Evolutionary conservation across 2,329 filamentous ascomycete genomes (phyloP).

Genomic region (Ploettnerulaceae sp.): DNA sequence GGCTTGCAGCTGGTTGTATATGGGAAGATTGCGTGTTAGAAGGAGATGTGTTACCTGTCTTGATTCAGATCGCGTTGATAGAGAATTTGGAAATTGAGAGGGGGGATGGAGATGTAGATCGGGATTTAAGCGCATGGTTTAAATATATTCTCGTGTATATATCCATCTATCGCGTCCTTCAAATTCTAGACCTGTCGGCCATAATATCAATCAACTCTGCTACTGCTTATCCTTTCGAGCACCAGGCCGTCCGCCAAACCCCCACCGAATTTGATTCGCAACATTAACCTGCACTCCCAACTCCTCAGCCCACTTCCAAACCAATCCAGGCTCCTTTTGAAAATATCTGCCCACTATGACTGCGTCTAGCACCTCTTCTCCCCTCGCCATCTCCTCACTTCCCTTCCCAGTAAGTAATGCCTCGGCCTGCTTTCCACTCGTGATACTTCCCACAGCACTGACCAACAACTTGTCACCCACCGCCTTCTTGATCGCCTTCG

Average conservation of each 20-base stretch:
- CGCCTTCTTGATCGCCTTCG: constrained; percentile 64
- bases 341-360: constrained; percentile 49
- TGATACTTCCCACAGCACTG: constrained; percentile 47
- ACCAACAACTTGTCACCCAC: constrained; percentile 56
- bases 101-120: too few relatives aligned
- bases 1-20: too few relatives aligned
- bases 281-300: constrained; percentile 43
- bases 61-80: too few relatives aligned
- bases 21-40: too few relatives aligned
- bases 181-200: too few relatives aligned
- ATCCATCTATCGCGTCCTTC: too few relatives aligned
- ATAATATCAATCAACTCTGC: too few relatives aligned
- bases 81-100: too few relatives aligned
- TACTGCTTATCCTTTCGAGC: constrained; percentile 8
- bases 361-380: constrained; percentile 44
- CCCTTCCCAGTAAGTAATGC: constrained; percentile 43
- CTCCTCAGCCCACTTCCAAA: constrained; percentile 52
- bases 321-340: constrained; percentile 53
- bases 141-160: too few relatives aligned
- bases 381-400: constrained; percentile 41
- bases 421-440: constrained; percentile 41
- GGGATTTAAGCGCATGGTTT: too few relatives aligned
- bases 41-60: too few relatives aligned
- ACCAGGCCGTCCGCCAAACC: constrained; percentile 41
- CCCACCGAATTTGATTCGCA: constrained; percentile 52